A percentile compares a stretch with the other conserved stretches of the same genome.
Evolutionary conservation across 2,329 filamentous ascomycete genomes (phyloP).

Genomic region (Colletotrichum graminicola): DNA sequence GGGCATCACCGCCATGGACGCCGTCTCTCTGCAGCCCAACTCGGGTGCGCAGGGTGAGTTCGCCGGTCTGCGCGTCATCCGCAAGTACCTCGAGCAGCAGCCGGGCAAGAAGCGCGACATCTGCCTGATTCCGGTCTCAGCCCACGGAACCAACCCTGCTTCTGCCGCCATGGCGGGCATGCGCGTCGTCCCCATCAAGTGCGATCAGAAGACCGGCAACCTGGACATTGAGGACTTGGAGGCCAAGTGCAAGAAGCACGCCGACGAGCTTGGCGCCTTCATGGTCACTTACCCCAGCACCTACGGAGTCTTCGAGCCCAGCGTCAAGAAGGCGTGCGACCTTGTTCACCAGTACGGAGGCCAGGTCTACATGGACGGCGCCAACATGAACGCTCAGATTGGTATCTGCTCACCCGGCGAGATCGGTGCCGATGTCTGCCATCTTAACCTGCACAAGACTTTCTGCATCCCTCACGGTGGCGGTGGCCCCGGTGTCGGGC

Average conservation of each 20-base stretch:
- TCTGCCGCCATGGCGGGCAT: conserved; percentile 96
- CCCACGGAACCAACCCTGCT: conserved; percentile 95
- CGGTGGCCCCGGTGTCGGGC: conserved; percentile 92
- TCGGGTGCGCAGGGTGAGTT: conserved; percentile 97
- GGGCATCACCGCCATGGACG: conserved; percentile 89
- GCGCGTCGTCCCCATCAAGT: conserved; percentile 93
- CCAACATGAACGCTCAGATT: conserved; percentile 99
- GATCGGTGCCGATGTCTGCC: conserved; percentile 96
- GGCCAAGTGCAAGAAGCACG: conserved; percentile 89
- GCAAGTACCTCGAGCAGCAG: conserved; percentile 82
- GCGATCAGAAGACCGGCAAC: conserved; percentile 87
- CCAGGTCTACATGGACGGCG: conserved; percentile 98
- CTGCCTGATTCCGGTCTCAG: conserved; percentile 93
- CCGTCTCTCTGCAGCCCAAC: conserved; percentile 92
- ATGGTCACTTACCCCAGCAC: conserved; percentile 98
- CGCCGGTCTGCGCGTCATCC: conserved; percentile 87
- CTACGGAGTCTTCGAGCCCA: conserved; percentile 93
- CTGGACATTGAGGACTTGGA: conserved; percentile 88
- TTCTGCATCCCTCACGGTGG: conserved; percentile 98
- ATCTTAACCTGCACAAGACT: conserved; percentile 97
- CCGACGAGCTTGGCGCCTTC: conserved; percentile 87
- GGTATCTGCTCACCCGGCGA: conserved; percentile 94
- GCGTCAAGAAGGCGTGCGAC: conserved; percentile 85
- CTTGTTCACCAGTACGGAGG: conserved; percentile 90
- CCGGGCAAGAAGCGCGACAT: conserved; percentile 82